Conservation (phyloP, 2,329 filamentous ascomycete species). For the Tolypocladium tropicale region DNA sequence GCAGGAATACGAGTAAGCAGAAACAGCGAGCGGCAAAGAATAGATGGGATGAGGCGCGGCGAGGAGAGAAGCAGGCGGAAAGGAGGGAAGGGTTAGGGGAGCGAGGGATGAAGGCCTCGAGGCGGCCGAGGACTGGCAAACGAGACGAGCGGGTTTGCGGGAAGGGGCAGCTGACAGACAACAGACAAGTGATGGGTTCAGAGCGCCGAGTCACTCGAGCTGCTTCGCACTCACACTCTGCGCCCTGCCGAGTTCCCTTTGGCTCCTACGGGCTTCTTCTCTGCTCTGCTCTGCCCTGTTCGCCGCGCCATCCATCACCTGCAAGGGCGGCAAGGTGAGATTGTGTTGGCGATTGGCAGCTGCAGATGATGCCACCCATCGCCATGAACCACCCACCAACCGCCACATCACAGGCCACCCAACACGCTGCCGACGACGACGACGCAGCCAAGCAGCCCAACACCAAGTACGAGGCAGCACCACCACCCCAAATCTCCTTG, state of each 20-base stretch:
- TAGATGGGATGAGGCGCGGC: neutral
- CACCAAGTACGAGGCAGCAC: neutral
- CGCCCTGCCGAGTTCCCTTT: neutral
- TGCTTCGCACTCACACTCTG: too few species aligned
- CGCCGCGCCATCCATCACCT: too few species aligned
- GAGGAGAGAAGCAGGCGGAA: neutral
- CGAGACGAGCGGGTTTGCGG: neutral
- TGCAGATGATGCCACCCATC: neutral
- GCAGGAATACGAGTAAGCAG: neutral
- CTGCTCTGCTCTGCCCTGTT: too few species aligned
- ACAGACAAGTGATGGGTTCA: neutral
- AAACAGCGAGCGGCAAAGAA: neutral
- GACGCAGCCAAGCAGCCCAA: neutral
- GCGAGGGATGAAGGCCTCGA: neutral
- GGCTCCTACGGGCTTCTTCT: too few species aligned
- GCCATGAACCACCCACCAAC: neutral
- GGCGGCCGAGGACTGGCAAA: neutral
- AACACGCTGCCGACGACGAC: neutral
- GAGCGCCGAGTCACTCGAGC: too few species aligned
- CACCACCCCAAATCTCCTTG: neutral
- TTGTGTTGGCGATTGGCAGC: neutral
- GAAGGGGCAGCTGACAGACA: neutral
- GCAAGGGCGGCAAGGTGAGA: neutral
- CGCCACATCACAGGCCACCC: conserved; percentile 1
- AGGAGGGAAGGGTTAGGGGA: neutral